Evolutionary conservation across 75 land plant genomes (phyloP).

Genomic region (Selaginella moellendorffii): DNA sequence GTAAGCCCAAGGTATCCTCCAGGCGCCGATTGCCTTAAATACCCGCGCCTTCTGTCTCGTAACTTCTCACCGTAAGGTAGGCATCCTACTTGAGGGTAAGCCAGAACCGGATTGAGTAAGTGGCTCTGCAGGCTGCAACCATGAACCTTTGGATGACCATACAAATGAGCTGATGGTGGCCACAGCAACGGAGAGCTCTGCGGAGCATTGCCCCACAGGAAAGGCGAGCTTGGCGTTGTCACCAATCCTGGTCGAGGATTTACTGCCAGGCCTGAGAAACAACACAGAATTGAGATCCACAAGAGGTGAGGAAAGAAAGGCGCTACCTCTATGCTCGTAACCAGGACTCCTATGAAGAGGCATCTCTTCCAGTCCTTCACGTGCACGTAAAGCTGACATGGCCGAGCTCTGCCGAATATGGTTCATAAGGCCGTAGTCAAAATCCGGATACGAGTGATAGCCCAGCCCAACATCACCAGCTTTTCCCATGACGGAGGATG

Average conservation of each 20-base stretch:
- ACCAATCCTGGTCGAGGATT: not conserved
- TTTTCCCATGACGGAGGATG: not conserved
- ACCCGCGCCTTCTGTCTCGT: not conserved
- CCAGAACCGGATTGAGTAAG: not conserved
- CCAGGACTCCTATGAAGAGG: not conserved
- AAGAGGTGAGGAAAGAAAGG: too few species aligned
- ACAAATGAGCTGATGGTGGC: not conserved
- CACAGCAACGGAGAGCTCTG: not conserved
- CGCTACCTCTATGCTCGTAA: not conserved
- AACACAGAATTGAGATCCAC: not conserved
- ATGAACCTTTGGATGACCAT: not conserved
- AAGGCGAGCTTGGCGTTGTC: not conserved
- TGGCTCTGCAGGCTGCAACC: not conserved
- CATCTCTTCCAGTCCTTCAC: not conserved
- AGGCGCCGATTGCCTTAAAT: not conserved
- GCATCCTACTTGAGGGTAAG: not conserved
- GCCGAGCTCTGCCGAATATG: not conserved
- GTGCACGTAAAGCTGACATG: not conserved
- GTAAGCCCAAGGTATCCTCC: not conserved
- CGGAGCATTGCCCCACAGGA: not conserved
- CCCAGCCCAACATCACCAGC: not conserved
- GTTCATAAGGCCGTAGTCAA: not conserved
- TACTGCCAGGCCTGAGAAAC: not conserved
- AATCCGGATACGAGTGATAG: not conserved
- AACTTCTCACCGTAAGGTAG: not conserved